Base-by-base conservation (phyloP, 192 early-diverging fungal species). In the Coemansia sp. region DNA sequence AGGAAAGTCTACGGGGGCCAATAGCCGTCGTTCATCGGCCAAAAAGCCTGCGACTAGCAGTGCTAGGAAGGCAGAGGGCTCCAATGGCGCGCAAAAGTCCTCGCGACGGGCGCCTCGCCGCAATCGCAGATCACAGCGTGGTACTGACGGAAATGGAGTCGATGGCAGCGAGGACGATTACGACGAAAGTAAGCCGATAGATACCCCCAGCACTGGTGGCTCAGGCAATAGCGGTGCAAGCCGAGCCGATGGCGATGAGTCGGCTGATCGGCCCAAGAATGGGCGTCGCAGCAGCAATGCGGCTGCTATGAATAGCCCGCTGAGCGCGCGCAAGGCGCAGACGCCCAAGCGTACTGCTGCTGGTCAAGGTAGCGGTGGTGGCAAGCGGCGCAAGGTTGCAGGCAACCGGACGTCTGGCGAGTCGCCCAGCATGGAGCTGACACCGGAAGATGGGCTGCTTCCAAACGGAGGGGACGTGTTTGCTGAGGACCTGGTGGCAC, bases 401-500 rank as follows among this genome's bases (percentile, higher is more conserved):
- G 70, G 43, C 32, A 32, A n/a, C n/a, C 58, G 57, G 17, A 49
- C 43, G 55, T 42, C 42, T 3, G 65, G 52, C 10, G 38, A 55
- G 52, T 11, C 52, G 7, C 30, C 50, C n/a, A 39, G 30, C 10
- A 47, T 49, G 46, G 46, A 49, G 49, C 17, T 21, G 64, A 26
- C 39, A 26, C 40, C 52, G 63, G 43, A 21, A 6, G 19, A 44
- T 4, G 16, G 43, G 14, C 17, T 13, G 47, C 13, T 38, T 19
- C 19, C 50, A 3, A 26, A 26, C 26, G 26, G 26, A 26, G 53
- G 30, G 14, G 53, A 57, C 53, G 53, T 1, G 30, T 57, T 57
- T 53, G 64, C 68, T 40, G 74, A 78, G 43, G 76, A 73, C 14
- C 53, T 78, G 23, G 67, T 73, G 30, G 71, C 76, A 9, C 70